phyloP scores from a whole-genome alignment of 2,329 filamentous ascomycete species.

The Talaromyces amestolkiae region DNA sequence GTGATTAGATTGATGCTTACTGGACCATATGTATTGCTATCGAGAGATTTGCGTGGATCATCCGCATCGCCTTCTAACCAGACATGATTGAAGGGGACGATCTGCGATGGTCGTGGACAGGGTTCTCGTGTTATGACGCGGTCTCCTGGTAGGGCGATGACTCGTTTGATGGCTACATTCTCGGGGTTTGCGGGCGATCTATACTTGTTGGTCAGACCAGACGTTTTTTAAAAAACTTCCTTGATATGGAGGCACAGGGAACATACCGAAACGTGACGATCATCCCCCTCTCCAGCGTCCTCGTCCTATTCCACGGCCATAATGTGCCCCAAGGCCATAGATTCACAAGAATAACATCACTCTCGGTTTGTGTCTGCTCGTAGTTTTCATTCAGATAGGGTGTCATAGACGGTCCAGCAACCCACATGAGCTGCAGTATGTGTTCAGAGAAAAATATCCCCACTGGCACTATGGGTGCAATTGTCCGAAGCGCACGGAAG shows the following conservation, averaged over 20 bases:
- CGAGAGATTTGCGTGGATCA: slow-evolving; percentile 64
- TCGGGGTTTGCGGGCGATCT: slow-evolving; percentile 72
- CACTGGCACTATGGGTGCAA: slow-evolving; percentile 39
- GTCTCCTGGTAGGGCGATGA: slow-evolving; percentile 80
- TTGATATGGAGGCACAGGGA: background rate
- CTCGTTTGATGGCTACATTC: slow-evolving; percentile 71
- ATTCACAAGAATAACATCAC: slow-evolving; percentile 45
- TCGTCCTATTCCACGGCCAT: slow-evolving; percentile 49
- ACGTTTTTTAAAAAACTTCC: background rate
- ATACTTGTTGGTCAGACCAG: background rate
- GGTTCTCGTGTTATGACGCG: slow-evolving; percentile 64
- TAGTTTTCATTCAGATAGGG: slow-evolving; percentile 70
- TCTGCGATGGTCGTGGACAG: slow-evolving; percentile 53
- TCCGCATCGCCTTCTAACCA: slow-evolving; percentile 91
- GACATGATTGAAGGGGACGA: slow-evolving; percentile 78
- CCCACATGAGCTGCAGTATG: slow-evolving; percentile 42
- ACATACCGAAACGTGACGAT: slow-evolving; percentile 61
- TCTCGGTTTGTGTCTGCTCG: slow-evolving; percentile 40
- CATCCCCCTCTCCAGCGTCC: slow-evolving; percentile 67
- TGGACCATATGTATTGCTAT: slow-evolving; percentile 90
- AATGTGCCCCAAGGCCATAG: slow-evolving; percentile 41
- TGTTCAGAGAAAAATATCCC: slow-evolving; percentile 42
- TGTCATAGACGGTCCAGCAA: slow-evolving; percentile 65
- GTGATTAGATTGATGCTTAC: slow-evolving; percentile 72
- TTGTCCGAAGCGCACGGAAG: slow-evolving; percentile 28